Evolutionary conservation across 805 yeast genomes (phyloP), one percentile per base, ranked within the genome.

Genomic region (Barnettozyma pratensis): DNA sequence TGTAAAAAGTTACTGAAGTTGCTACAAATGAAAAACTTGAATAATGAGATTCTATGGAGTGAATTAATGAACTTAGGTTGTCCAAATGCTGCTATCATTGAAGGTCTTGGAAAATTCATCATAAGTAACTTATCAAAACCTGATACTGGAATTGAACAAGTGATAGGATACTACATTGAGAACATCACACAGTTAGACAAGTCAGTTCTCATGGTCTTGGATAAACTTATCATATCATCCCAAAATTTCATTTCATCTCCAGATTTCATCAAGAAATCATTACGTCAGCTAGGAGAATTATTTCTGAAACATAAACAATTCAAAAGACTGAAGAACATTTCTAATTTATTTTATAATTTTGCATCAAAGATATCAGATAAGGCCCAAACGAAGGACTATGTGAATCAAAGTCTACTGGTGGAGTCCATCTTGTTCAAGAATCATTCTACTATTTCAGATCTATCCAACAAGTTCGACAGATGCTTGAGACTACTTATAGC

Each of bases 251-350:
- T 48, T 2, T 11, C 34, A 8, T 30, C 48, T 1, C 50, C 55
- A 6, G 39, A 40, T 7, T 48, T 54, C 8, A 44, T 61, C 5
- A 32, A 47, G 4, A n/a, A 14, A 1, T 30, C 55, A 3, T 57
- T 62, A 37, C 28, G 27, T 1, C 53, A 49, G 4, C 47, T 67
- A n/a, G 42, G 50, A 19, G 41, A 51, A 6, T 55, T 60, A 42
- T 68, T 61, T 32, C 41, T 42, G 25, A 54, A 9, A 19, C 46
- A 37, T 32, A 59, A 48, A 41, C 73, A 67, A 36, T 45, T 41
- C 19, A 76, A 73, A 51, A 59, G 83, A 48, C 58, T 75, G 6
- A 64, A 70, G 43, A 77, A 77, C 54, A 52, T 79, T 4, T 71
- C 81, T 4, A 76, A 74, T 52, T 43, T 79, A 10, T 59, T 70